phyloP scores from a whole-genome alignment of 768 basidiomycete species.

The Fistulinella prunicolor region DNA sequence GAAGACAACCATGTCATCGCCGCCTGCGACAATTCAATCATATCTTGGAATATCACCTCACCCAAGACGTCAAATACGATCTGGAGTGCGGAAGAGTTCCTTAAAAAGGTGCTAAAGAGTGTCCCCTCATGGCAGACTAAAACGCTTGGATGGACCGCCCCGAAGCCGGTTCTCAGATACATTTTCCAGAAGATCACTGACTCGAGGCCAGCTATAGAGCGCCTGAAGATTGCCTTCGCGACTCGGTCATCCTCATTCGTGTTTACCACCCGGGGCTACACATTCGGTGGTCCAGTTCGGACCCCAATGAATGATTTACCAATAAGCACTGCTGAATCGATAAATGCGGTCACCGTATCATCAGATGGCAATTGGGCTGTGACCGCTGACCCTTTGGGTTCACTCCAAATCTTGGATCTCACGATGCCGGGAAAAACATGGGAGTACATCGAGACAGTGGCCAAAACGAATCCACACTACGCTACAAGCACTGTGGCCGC shows the following conservation, averaged over 20 bases:
- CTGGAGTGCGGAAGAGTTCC: conserved; percentile 1
- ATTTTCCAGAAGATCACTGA: neutral
- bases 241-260: conserved; percentile 5
- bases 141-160: conserved; percentile 3
- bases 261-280: neutral
- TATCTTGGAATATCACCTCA: conserved; percentile 11
- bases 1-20: conserved; percentile 8
- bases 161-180: conserved; percentile 1
- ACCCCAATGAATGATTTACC: neutral
- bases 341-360: conserved; percentile 15
- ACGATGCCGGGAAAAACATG: neutral
- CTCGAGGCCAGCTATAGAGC: too few relatives aligned
- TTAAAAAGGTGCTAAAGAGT: neutral
- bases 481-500: neutral
- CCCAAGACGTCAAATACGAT: neutral
- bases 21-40: conserved; percentile 1
- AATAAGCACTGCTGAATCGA: neutral
- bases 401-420: conserved; percentile 11
- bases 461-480: neutral
- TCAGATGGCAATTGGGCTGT: conserved; percentile 20
- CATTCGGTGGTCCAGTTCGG: neutral
- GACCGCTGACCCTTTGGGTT: neutral
- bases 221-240: neutral
- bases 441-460: neutral
- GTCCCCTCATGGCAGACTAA: conserved; percentile 5